Conservation (phyloP, 306 rosid species). For the Cicer chorassanicum region DNA sequence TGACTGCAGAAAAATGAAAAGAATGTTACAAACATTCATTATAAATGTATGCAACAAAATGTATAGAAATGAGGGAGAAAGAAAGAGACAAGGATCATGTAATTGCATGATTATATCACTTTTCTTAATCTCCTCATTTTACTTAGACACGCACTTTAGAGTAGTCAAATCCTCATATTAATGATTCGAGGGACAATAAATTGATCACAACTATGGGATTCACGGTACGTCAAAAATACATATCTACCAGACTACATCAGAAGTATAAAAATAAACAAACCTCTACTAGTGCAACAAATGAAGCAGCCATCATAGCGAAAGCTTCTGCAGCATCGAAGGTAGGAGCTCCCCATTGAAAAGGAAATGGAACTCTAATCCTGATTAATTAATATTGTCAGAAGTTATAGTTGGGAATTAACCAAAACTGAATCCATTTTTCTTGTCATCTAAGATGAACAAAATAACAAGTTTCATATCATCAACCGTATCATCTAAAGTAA, state of each 20-base stretch:
- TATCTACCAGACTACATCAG: slow-evolving; percentile 9
- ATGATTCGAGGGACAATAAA: no score
- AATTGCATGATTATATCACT: neutral
- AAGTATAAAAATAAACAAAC: slow-evolving; percentile 49
- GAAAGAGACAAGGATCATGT: neutral
- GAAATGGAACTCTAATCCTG: slow-evolving; percentile 95
- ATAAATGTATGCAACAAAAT: neutral
- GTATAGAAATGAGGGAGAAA: neutral
- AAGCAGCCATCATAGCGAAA: slow-evolving; percentile 96
- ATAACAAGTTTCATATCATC: no score
- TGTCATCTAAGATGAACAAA: no score
- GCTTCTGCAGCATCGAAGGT: slow-evolving; percentile 94
- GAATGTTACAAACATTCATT: slow-evolving; percentile 20
- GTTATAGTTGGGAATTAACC: no score
- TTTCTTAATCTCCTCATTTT: no score
- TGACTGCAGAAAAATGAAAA: slow-evolving; percentile 62
- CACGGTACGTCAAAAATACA: neutral
- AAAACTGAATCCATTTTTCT: no score
- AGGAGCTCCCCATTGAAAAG: slow-evolving; percentile 99
- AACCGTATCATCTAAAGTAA: no score
- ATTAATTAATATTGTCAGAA: slow-evolving; percentile 12
- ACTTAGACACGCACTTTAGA: neutral
- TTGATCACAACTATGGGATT: no score
- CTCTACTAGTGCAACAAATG: slow-evolving; percentile 92
- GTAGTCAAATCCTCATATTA: neutral